These are phyloP conservation scores for Wickerhamiella kurtzmanii DNA, from an alignment of 805 yeast genomes.

Conservation along the genomic window DNA sequence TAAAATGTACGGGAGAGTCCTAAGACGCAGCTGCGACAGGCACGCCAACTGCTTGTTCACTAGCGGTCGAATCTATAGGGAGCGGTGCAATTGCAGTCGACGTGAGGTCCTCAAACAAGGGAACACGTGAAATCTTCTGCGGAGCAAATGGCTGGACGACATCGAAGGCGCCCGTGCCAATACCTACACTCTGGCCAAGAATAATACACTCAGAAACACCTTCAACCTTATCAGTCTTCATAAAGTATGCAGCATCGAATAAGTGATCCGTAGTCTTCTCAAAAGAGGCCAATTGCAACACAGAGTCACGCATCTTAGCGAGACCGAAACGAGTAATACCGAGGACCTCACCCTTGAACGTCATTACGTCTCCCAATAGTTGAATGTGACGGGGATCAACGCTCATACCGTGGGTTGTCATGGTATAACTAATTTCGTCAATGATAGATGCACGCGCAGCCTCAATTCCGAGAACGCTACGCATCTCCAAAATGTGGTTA, in stretches of 20 bases:
- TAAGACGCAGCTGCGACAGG: background rate
- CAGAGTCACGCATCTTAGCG: constrained; percentile 97
- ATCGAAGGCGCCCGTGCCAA: constrained; percentile 95
- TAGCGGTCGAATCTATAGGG: background rate
- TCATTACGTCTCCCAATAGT: constrained; percentile 94
- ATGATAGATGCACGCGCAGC: constrained; percentile 93
- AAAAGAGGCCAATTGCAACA: constrained; percentile 88
- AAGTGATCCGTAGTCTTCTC: constrained; percentile 97
- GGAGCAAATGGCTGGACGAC: constrained; percentile 31
- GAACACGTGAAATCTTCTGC: constrained; percentile 9
- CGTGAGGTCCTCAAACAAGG: constrained; percentile 15
- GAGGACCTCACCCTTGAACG: constrained; percentile 93
- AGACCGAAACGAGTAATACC: constrained; percentile 97
- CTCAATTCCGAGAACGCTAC: constrained; percentile 85
- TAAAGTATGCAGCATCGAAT: constrained; percentile 95
- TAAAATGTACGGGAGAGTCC: too few relatives aligned
- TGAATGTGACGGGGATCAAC: constrained; percentile 99
- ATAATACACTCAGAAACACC: constrained; percentile 98
- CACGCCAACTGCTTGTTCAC: too few relatives aligned
- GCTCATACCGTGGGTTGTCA: constrained; percentile 99
- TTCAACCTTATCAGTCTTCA: constrained; percentile 90
- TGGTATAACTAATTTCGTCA: constrained; percentile 89
- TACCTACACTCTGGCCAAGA: constrained; percentile 91
- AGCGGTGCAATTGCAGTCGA: background rate
- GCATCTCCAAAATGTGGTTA: constrained; percentile 84